Conservation (phyloP, 306 rosid genomes). For the Betula pendula region DNA sequence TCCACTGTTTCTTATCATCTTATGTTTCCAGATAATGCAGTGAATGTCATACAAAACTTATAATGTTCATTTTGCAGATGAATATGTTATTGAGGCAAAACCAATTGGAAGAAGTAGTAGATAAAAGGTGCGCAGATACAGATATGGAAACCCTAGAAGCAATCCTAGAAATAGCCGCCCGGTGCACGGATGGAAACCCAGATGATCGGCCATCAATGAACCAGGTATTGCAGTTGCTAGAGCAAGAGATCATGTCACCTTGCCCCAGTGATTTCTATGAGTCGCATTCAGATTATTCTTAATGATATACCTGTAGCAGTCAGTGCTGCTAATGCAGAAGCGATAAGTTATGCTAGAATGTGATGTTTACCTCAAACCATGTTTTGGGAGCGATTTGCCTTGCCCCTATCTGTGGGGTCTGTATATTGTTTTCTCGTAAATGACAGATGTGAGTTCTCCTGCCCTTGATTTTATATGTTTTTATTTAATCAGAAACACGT, state of each 20-base stretch:
- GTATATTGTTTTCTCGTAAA: conserved; percentile 29
- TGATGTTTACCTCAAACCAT: conserved; percentile 2
- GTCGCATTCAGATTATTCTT: conserved; percentile 76
- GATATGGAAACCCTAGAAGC: conserved; percentile 74
- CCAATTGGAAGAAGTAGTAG: conserved; percentile 70
- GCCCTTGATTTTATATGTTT: no score
- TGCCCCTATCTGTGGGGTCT: conserved; percentile 35
- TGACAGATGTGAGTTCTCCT: background rate
- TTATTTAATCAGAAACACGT: no score
- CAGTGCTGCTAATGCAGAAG: conserved; percentile 8
- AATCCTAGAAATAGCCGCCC: conserved; percentile 74
- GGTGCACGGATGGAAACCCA: conserved; percentile 82
- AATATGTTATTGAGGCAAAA: conserved; percentile 71
- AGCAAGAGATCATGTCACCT: conserved; percentile 87
- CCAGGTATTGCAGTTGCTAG: conserved; percentile 78
- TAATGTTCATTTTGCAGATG: conserved; percentile 47
- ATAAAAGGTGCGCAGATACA: conserved; percentile 63
- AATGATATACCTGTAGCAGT: conserved; percentile 4
- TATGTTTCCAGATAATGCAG: background rate
- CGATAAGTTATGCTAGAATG: background rate
- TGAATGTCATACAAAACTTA: background rate
- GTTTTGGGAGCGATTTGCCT: conserved; percentile 25
- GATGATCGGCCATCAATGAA: conserved; percentile 87
- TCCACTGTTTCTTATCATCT: background rate
- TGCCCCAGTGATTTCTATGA: conserved; percentile 78